Evolutionary conservation across 768 basidiomycete species (phyloP).

Genomic region (Botryobasidium botryosum): DNA sequence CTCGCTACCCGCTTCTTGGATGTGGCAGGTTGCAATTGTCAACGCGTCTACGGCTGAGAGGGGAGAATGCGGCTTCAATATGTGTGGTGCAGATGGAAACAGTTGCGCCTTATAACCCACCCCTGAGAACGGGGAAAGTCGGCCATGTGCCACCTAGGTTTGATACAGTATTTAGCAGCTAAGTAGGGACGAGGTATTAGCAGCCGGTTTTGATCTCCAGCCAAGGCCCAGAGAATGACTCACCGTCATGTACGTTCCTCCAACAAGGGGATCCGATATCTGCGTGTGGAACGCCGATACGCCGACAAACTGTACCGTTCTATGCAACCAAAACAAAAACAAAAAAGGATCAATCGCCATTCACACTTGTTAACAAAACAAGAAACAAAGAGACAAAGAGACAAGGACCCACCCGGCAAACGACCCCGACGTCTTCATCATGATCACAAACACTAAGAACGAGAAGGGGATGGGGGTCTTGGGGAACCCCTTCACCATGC

Average conservation of each 20-base stretch:
- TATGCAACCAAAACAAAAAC: too few relatives aligned
- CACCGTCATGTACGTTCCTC: constrained; percentile 99
- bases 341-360: too few relatives aligned
- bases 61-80: background rate
- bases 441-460: constrained; percentile 68
- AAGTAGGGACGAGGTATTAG: background rate
- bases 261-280: constrained; percentile 90
- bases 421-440: constrained; percentile 66
- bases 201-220: background rate
- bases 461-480: constrained; percentile 32
- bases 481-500: constrained; percentile 78
- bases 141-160: constrained; percentile 99
- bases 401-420: constrained; percentile 55
- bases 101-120: constrained; percentile 18
- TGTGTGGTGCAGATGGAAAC: constrained; percentile 10
- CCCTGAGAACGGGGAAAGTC: constrained; percentile 88
- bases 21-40: constrained; percentile 66
- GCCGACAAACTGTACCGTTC: constrained; percentile 97
- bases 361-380: too few relatives aligned
- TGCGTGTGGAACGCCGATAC: constrained; percentile 98
- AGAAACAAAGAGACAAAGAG: background rate
- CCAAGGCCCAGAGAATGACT: constrained; percentile 16
- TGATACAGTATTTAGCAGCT: constrained; percentile 89
- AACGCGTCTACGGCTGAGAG: constrained; percentile 79
- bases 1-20: constrained; percentile 28